Conservation (phyloP, 2,329 filamentous ascomycete genomes). For the Aspergillus clavatus region DNA sequence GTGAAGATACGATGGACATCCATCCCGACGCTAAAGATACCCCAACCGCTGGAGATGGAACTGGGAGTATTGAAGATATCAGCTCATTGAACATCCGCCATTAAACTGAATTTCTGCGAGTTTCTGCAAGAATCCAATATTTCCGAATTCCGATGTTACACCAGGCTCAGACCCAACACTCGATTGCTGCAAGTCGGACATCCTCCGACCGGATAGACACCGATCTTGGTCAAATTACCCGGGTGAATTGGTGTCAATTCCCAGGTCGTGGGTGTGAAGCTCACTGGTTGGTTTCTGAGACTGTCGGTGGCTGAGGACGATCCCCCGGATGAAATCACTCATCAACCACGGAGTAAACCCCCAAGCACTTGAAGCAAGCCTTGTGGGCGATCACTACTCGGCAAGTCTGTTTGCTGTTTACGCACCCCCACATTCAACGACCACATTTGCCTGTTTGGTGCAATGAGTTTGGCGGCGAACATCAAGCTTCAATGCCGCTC, state of each 20-base stretch:
- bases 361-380: neutral
- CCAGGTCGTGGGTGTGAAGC: neutral
- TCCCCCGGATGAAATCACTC: neutral
- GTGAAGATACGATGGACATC: slow-evolving; percentile 27
- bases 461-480: neutral
- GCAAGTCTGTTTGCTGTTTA: neutral
- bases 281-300: neutral
- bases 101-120: slow-evolving; percentile 20
- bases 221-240: neutral
- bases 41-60: slow-evolving; percentile 30
- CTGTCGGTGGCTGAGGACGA: neutral
- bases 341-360: too few relatives aligned
- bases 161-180: too few relatives aligned
- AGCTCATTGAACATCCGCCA: slow-evolving; percentile 39
- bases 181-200: slow-evolving; percentile 1
- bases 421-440: slow-evolving; percentile 2
- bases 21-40: slow-evolving; percentile 27
- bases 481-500: neutral
- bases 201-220: neutral
- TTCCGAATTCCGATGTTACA: too few relatives aligned
- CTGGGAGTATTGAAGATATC: slow-evolving; percentile 46
- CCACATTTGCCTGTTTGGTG: neutral
- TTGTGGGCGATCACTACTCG: neutral
- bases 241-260: neutral
- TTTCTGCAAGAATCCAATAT: neutral